Evolutionary conservation across 192 early-diverging fungal species (phyloP), one percentile per base, ranked within the genome.

Genomic region (Helicostylum pulchrum): DNA sequence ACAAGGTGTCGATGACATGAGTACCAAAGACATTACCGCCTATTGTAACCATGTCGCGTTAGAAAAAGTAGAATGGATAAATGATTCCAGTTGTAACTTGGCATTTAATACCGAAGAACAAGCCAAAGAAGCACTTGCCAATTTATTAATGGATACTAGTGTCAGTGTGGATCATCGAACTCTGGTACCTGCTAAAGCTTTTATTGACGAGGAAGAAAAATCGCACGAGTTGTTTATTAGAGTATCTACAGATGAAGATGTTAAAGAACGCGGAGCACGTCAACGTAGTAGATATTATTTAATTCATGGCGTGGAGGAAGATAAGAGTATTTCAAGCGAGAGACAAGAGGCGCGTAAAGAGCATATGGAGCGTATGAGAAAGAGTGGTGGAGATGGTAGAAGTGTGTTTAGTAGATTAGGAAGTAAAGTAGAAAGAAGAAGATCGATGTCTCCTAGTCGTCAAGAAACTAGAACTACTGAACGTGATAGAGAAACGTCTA

Each of bases 1-100:
- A 34, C 70, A 69, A 30, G 79, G 79, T 23, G 73, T 75, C 15
- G 76, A 80, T 48, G 76, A 75, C 0, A 80, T 80, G 79, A 70
- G 69, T 19, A 80, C 79, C 23, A 65, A 76, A 26, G 79, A 80
- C 52, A 68, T 80, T 15, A 61, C 70, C 45, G 53, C 49, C 1
- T 80, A 80, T 58, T 80, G 78, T 71, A 59, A 68, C 2, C 68
- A 57, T 14, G 65, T 67, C 31, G 62, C 68, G 9, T 66, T 77
- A 7, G 58, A 66, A 7, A 74, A 77, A 20, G 74, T 80, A 23
- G 76, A 80, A 56, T 80, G 79, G 79, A 74, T 80, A 12, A 67
- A 80, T 52, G 79, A 80, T 32, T 68, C 79, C 1, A 71, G 62
- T 12, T 80, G 79, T 67, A 77, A 77, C 43, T 47, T 47, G 14